Evolutionary conservation across 108 stramenopile species (phyloP).

Genomic region (Nitzschia sp.): DNA sequence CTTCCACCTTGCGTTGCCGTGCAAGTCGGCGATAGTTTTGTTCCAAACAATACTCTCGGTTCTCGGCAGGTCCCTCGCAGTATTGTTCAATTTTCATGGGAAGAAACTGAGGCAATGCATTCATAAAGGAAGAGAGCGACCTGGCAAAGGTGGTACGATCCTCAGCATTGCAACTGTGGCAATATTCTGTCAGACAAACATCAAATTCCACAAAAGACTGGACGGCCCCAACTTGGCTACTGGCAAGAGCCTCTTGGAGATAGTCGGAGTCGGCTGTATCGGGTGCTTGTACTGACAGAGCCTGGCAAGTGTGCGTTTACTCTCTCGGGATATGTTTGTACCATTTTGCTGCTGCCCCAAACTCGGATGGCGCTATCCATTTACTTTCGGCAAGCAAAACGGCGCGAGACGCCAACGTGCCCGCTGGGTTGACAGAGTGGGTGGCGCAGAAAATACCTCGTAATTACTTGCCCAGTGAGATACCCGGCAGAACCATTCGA

Average conservation of each 20-base stretch:
- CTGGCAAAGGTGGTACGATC: conserved; percentile 34
- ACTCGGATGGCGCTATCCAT: no score
- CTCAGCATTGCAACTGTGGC: conserved; percentile 7
- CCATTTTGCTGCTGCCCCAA: no score
- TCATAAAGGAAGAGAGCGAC: conserved; percentile 47
- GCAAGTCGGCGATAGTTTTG: neutral
- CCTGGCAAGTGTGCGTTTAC: no score
- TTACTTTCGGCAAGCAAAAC: no score
- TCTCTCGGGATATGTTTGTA: no score
- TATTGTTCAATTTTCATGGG: conserved; percentile 36
- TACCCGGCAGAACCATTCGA: no score
- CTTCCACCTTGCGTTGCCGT: neutral
- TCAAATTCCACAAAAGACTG: conserved; percentile 61
- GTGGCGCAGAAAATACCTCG: no score
- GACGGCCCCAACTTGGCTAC: conserved; percentile 10
- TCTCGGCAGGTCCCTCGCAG: conserved; percentile 58
- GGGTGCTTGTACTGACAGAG: neutral
- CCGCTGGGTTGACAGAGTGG: no score
- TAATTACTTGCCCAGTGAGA: no score
- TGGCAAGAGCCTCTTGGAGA: neutral
- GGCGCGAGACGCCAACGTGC: no score
- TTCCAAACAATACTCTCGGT: neutral
- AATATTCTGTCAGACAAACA: conserved; percentile 45
- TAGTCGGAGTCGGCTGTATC: neutral
- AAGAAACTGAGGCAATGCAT: conserved; percentile 36